Base-by-base conservation (phyloP, 345 rosid species). In the Lepidium sativum region DNA sequence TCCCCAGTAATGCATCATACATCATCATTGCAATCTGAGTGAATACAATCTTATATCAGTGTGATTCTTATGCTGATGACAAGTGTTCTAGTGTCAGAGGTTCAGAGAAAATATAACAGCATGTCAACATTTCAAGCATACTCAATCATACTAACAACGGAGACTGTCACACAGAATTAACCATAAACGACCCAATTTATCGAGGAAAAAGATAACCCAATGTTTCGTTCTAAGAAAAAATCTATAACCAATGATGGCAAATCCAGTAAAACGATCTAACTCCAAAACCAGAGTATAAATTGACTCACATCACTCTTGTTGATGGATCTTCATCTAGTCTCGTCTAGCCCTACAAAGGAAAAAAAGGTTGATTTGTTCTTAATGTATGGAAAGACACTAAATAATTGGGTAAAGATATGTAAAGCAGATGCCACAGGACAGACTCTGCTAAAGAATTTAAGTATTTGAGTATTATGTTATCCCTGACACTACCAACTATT, bases 1-100 rank as follows among this genome's bases (percentile, higher is more conserved):
- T 53, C 78, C 83, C 62, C 27, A 77, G 80, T 75, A 83, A 80
- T 77, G 79, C 91, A 91, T 88, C 91, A 91, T 86, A 86, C 94
- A 86, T 84, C 96, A 82, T 91, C 98, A 82, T 80, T 87, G 96
- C 94, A 88, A 88, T 85, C 96, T 86, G 98, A 80, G 82, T 75
- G 80, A 81, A 86, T 75, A 83, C 74, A 78, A 74, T 72, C 63
- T 9, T 63, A 65, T 72, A 81, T 83, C 76, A 82, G 86, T 78
- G 60, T 70, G 70, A 52, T 63, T 55, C 72, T 61, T 69, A 45
- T 59, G 20, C 63, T 25, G 7, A 66, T 59, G 62, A 9, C 55
- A 23, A 42, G 29, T 14, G 43, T 54, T 63, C 40, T 15, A 49
- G 11, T 37, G 12, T 9, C 45, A 80, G 35, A 61, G 59, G 44